These are phyloP conservation scores for Bromus sterilis DNA, from an alignment of 176 grass and related monocot species.

Conservation along the genomic window DNA sequence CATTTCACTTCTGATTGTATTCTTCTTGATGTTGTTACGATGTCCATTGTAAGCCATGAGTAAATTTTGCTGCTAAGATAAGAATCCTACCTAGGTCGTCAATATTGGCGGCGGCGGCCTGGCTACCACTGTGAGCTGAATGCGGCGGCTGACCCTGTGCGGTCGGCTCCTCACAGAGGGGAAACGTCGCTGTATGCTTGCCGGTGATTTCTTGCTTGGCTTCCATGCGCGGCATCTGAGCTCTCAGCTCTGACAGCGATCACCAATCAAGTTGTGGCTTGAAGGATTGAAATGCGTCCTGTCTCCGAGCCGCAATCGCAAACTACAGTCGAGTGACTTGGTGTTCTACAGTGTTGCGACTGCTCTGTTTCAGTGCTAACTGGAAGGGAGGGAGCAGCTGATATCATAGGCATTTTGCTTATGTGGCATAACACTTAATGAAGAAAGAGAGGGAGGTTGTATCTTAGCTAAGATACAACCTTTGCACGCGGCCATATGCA, in stretches of 20 bases:
- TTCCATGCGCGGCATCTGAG: slow-evolving; percentile 16
- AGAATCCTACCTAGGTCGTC: neutral
- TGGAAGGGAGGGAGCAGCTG: neutral
- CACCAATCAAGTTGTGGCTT: slow-evolving; percentile 11
- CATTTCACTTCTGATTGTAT: no score
- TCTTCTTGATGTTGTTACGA: neutral
- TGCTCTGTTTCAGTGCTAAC: neutral
- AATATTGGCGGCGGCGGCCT: neutral
- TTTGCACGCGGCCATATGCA: no score
- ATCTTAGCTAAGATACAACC: no score
- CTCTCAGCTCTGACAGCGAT: neutral
- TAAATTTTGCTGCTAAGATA: neutral
- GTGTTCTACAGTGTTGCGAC: neutral
- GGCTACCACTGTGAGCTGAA: neutral
- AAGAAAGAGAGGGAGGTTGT: no score
- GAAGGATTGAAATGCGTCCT: slow-evolving; percentile 4
- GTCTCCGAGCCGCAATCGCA: neutral
- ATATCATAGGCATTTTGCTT: no score
- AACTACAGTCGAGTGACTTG: neutral
- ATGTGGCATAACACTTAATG: no score
- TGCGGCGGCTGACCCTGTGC: neutral
- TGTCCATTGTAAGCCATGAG: neutral
- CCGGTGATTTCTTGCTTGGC: slow-evolving; percentile 8
- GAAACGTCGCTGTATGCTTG: neutral
- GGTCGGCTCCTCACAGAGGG: neutral